Evolutionary conservation across 2,329 filamentous ascomycete species (phyloP).

Genomic region (Thermomyces lanuginosus): DNA sequence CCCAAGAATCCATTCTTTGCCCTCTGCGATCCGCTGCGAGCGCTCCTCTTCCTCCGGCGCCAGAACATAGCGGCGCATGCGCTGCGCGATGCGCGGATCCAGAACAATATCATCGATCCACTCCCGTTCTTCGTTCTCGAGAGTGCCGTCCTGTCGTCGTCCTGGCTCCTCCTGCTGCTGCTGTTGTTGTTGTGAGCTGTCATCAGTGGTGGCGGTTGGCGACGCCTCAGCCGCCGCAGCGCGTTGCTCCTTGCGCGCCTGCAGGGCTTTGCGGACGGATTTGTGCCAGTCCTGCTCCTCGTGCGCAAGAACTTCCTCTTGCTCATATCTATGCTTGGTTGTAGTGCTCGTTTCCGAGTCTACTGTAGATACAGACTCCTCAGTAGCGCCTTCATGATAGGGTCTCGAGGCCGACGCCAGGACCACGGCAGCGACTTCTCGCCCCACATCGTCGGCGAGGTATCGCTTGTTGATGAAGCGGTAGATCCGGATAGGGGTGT

Average conservation of each 20-base stretch:
- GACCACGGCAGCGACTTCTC: conserved; percentile 72
- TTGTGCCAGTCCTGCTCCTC: conserved; percentile 80
- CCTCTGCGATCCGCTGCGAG: conserved; percentile 44
- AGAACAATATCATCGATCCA: conserved; percentile 62
- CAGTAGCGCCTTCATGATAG: conserved; percentile 17
- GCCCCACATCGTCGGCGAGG: conserved; percentile 75
- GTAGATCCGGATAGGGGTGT: conserved; percentile 71
- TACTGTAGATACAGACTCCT: conserved; percentile 8
- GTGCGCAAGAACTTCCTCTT: conserved; percentile 45
- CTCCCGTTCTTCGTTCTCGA: conserved; percentile 44
- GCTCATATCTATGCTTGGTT: conserved; percentile 38
- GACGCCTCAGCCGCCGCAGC: not conserved
- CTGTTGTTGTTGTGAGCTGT: conserved; percentile 24
- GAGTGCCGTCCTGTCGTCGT: not conserved
- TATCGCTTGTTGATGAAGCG: conserved; percentile 70
- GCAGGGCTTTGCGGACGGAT: conserved; percentile 42
- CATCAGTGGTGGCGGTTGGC: conserved; percentile 14
- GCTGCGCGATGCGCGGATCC: conserved; percentile 55
- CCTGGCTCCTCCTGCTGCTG: not conserved
- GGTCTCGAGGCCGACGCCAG: conserved; percentile 35
- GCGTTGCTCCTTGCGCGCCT: conserved; percentile 10
- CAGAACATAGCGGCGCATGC: conserved; percentile 69
- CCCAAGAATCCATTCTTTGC: conserved; percentile 53
- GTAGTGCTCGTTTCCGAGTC: conserved; percentile 8
- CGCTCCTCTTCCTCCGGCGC: conserved; percentile 51